These are phyloP conservation scores for Epichloe uncinata DNA, from an alignment of 2,329 filamentous ascomycete species.

Conservation along the genomic window DNA sequence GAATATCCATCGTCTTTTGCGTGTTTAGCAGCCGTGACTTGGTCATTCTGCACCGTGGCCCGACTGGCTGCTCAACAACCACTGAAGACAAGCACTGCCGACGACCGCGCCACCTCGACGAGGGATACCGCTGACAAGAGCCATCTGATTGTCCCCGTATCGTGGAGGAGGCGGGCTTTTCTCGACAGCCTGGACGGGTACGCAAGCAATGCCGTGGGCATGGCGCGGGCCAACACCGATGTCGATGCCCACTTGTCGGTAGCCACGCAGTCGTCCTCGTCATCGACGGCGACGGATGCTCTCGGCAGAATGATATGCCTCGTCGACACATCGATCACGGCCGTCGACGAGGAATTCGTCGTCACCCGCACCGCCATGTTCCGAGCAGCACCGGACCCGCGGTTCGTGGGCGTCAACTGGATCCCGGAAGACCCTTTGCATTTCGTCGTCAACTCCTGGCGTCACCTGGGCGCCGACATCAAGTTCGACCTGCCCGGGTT, in stretches of 20 bases:
- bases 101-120: no score
- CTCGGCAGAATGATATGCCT: conserved; percentile 17
- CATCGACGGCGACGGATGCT: not conserved
- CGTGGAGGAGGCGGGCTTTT: conserved; percentile 26
- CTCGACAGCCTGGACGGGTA: conserved; percentile 17
- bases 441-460: conserved; percentile 32
- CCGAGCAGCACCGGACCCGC: conserved; percentile 24
- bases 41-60: conserved; percentile 25
- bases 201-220: conserved; percentile 29
- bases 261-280: not conserved
- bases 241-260: conserved; percentile 11
- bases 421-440: conserved; percentile 26
- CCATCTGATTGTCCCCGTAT: conserved; percentile 27
- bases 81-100: conserved; percentile 2
- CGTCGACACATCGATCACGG: conserved; percentile 13
- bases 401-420: conserved; percentile 25
- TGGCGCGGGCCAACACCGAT: conserved; percentile 19
- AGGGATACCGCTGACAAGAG: no score
- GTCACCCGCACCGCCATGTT: conserved; percentile 23
- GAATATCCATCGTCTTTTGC: conserved; percentile 21
- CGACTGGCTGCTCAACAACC: conserved; percentile 10
- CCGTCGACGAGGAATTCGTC: conserved; percentile 29
- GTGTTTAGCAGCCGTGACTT: conserved; percentile 26
- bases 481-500: conserved; percentile 20
- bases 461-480: conserved; percentile 28